Evolutionary conservation across 2,329 filamentous ascomycete species (phyloP).

Genomic region (Sporothrix euskadiensis): DNA sequence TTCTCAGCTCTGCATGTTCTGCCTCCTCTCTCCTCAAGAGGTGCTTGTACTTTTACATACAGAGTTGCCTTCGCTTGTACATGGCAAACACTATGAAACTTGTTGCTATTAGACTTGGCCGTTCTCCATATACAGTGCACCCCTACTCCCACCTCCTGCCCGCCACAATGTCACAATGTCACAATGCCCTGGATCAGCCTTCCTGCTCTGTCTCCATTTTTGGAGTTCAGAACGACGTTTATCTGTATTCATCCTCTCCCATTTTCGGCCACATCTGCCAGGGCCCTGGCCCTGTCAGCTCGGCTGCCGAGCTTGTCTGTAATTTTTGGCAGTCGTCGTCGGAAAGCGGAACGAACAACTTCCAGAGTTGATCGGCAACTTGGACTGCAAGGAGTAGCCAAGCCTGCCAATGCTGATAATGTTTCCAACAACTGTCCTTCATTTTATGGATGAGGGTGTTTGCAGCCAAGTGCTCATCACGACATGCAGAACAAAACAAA

Average conservation of each 20-base stretch:
- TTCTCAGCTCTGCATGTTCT: neutral
- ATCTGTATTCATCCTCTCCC: neutral
- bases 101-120: neutral
- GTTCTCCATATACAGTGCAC: neutral
- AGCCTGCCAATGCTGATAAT: neutral
- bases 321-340: neutral
- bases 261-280: neutral
- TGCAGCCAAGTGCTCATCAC: neutral
- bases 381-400: neutral
- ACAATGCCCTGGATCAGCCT: neutral
- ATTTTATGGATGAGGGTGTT: neutral
- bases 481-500: neutral
- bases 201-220: neutral
- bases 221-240: neutral
- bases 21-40: neutral
- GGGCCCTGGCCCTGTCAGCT: neutral
- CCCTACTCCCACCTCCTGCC: neutral
- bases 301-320: conserved; percentile 18
- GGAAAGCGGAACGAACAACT: conserved; percentile 5
- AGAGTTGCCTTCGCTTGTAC: conserved; percentile 9
- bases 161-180: neutral
- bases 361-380: neutral
- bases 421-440: neutral
- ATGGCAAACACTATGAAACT: neutral
- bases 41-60: neutral